Evolutionary conservation across 306 rosid species (phyloP).

Genomic region (Cucumis sativus): Cucumber_9930_V3 NC_026659.2:26687001-26687500

Average conservation of each 20-base stretch:
- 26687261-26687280: background rate
- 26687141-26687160: background rate
- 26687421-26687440: background rate
- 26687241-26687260: background rate
- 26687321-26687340: constrained; percentile 73
- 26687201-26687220: background rate
- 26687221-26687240: background rate
- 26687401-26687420: background rate
- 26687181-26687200: background rate
- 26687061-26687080: background rate
- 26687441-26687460: background rate
- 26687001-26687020: constrained; percentile 45
- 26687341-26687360: constrained; percentile 78
- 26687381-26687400: constrained; percentile 35
- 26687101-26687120: background rate
- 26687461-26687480: background rate
- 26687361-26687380: constrained; percentile 83
- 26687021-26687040: background rate
- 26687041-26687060: background rate
- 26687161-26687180: background rate
- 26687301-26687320: constrained; percentile 93
- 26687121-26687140: background rate
- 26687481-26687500: constrained; percentile 8
- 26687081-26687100: background rate
- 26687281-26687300: constrained; percentile 85